Percentiles rank a stretch among this genome's conserved stretches.
Evolutionary conservation across 148 eudicot species (phyloP).

Genomic region (Pharnaceum exiguum): DNA sequence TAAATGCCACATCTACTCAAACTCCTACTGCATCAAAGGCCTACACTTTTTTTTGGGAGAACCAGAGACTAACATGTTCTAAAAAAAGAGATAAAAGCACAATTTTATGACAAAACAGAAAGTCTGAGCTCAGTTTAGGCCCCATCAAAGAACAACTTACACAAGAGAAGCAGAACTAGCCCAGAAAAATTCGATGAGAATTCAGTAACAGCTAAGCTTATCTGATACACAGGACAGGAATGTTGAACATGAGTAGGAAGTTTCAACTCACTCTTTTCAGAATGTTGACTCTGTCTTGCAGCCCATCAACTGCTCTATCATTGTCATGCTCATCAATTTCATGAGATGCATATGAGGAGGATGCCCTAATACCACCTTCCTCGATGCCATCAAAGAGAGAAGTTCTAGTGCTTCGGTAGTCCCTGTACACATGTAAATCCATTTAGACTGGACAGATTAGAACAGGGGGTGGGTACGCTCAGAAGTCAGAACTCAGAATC

Average conservation of each 20-base stretch:
- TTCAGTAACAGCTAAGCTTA: neutral
- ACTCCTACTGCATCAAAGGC: too few species aligned
- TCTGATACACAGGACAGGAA: too few species aligned
- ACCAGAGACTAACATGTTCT: neutral
- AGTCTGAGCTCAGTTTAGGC: neutral
- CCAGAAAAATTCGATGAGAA: neutral
- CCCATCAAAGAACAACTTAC: neutral
- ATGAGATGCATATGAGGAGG: conserved; percentile 70
- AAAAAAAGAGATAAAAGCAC: neutral
- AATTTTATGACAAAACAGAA: neutral
- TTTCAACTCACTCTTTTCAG: conserved; percentile 70
- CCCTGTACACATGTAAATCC: conserved; percentile 31
- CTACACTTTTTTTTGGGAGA: too few species aligned
- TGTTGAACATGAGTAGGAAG: too few species aligned
- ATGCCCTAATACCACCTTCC: conserved; percentile 92
- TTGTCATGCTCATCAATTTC: conserved; percentile 94
- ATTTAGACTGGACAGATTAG: too few species aligned
- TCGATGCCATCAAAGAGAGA: conserved; percentile 85
- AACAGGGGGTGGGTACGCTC: too few species aligned
- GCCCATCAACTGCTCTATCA: conserved; percentile 73
- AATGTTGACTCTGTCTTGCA: conserved; percentile 82
- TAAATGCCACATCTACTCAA: too few species aligned
- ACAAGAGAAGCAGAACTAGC: neutral
- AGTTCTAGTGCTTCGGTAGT: conserved; percentile 51
- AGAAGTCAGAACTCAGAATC: too few species aligned